phyloP scores from a whole-genome alignment of 1,284 basidiomycete genomes.

The Phellopilus nigrolimitatus region DNA sequence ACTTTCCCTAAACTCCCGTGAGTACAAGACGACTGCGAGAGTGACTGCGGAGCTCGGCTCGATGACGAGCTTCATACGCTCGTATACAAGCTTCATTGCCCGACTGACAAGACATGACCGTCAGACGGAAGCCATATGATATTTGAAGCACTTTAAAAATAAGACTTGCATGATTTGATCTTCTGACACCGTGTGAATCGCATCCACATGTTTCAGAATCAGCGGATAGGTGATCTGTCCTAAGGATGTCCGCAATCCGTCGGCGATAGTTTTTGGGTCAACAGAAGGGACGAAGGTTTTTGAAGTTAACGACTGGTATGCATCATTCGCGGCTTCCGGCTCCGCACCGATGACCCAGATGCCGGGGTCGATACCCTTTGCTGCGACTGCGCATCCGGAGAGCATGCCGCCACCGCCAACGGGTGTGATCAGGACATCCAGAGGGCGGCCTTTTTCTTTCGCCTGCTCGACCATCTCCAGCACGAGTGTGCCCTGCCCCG shows the following conservation, averaged over 20 bases:
- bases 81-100: constrained; percentile 44
- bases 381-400: constrained; percentile 42
- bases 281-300: constrained; percentile 35
- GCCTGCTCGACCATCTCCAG: constrained; percentile 43
- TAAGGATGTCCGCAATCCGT: constrained; percentile 45
- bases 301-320: constrained; percentile 36
- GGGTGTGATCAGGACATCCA: constrained; percentile 43
- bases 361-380: constrained; percentile 34
- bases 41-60: constrained; percentile 45
- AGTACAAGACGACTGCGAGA: constrained; percentile 38
- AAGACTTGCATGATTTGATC: constrained; percentile 31
- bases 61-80: constrained; percentile 45
- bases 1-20: constrained; percentile 25
- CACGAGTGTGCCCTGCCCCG: constrained; percentile 46
- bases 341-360: constrained; percentile 45
- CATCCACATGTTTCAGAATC: constrained; percentile 36
- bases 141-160: constrained; percentile 17
- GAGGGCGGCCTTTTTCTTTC: constrained; percentile 27
- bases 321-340: constrained; percentile 45
- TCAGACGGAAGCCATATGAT: background rate
- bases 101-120: constrained; percentile 27
- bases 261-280: constrained; percentile 41
- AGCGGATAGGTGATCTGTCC: constrained; percentile 41
- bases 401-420: constrained; percentile 48
- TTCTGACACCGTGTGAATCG: constrained; percentile 37